Evolutionary conservation across 345 rosid species (phyloP).

Genomic region (Linum lewisii): DNA sequence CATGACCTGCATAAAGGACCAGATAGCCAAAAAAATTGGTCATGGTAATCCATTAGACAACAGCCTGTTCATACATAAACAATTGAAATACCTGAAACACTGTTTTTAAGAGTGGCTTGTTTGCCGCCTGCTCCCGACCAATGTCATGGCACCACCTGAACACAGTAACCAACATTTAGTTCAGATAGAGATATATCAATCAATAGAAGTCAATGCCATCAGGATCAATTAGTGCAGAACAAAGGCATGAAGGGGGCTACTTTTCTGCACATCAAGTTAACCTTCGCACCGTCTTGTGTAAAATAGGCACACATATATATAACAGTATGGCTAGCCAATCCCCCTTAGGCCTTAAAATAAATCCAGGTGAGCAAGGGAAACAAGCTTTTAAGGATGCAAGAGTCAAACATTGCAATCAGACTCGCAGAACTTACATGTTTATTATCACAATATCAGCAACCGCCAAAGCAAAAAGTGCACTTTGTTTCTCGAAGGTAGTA

Average conservation of each 20-base stretch:
- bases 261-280: background rate
- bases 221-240: background rate
- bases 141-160: constrained; percentile 70
- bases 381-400: background rate
- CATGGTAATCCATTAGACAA: background rate
- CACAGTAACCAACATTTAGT: constrained; percentile 11
- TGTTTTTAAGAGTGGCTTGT: constrained; percentile 28
- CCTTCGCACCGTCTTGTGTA: background rate
- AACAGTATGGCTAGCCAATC: background rate
- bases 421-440: constrained; percentile 48
- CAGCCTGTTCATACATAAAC: background rate
- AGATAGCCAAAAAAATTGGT: background rate
- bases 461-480: constrained; percentile 60
- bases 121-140: constrained; percentile 31
- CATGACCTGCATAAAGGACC: constrained; percentile 20
- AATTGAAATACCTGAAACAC: constrained; percentile 20
- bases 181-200: constrained; percentile 4
- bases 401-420: background rate
- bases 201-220: background rate
- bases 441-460: constrained; percentile 68
- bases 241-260: background rate
- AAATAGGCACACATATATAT: background rate
- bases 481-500: constrained; percentile 72
- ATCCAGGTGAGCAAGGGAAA: background rate
- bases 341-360: background rate